Conservation (phyloP, 2,329 filamentous ascomycete genomes). For the Sporothrix pallida region DNA sequence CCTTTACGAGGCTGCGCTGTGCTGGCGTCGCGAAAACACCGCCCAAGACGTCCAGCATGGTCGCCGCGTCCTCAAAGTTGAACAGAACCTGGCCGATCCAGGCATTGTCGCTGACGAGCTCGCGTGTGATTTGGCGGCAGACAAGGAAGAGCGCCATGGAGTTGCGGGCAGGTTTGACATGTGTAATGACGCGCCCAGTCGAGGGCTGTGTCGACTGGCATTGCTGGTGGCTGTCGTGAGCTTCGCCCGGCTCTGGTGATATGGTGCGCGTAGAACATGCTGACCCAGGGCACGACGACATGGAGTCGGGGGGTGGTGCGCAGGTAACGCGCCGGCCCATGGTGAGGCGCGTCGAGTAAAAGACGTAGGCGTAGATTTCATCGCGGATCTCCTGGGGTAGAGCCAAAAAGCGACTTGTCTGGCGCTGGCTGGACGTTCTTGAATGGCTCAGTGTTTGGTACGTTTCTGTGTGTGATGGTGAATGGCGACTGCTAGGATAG, state of each 20-base stretch:
- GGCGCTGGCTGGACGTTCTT: background rate
- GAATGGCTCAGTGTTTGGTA: background rate
- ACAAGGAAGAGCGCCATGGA: slow-evolving; percentile 38
- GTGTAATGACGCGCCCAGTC: slow-evolving; percentile 29
- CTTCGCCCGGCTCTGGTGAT: background rate
- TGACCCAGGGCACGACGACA: background rate
- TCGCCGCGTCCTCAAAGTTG: slow-evolving; percentile 38
- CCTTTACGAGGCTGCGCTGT: slow-evolving; percentile 34
- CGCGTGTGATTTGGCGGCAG: slow-evolving; percentile 37
- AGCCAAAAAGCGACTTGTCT: slow-evolving; percentile 34
- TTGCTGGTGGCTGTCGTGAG: background rate
- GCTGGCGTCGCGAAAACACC: slow-evolving; percentile 31
- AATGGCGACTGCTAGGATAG: slow-evolving; percentile 4
- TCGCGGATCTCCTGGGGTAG: slow-evolving; percentile 39
- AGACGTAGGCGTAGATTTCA: slow-evolving; percentile 38
- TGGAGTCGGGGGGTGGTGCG: background rate
- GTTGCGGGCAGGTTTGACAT: slow-evolving; percentile 36
- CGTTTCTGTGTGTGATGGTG: background rate
- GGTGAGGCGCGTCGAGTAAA: slow-evolving; percentile 37
- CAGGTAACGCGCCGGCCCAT: slow-evolving; percentile 37
- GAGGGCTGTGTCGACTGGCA: background rate
- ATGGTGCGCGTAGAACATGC: background rate
- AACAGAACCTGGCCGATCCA: slow-evolving; percentile 40
- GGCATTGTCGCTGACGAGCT: slow-evolving; percentile 36
- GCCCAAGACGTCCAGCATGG: slow-evolving; percentile 38